Base-by-base conservation (phyloP, 768 basidiomycete species). In the Hemileccinum impolitum region DNA sequence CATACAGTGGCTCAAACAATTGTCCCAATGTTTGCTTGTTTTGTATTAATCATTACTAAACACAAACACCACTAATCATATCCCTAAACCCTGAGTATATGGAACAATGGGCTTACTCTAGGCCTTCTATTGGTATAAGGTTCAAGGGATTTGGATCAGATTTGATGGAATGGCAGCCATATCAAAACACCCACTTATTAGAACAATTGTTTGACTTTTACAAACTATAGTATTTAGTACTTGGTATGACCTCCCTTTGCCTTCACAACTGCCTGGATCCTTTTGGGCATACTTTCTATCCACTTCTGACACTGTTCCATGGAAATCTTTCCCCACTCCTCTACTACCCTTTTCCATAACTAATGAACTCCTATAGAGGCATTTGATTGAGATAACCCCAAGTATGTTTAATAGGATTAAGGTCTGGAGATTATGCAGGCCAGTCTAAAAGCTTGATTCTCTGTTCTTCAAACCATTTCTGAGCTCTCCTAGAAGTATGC, bases 241-340 rank as follows among this genome's bases (percentile, higher is more conserved):
- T 28, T 39, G 21, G n/a, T 47, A 47, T 47, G n/a, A 15, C 38
- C 31, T 40, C 30, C 19, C 2, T 39, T 30, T 7, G 28, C 28
- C 28, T 28, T 48, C 4, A 47, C n/a, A 21, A 39, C 31, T 40
- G 38, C 31, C 15, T 47, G 1, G 18, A 47, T 12, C 31, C 31
- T 47, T 19, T 35, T 49, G 28, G 41, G 19, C 19, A 49, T 49
- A 18, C 30, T 43, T 23, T 49, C 35, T 43, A 47, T 47, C 30
- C 21, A 34, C 3, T 25, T 34, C 21, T 47, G 46, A 42, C 18
- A 19, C 30, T 31, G 6, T 17, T 30, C 41, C 26, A 10, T 11
- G 18, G n/a, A 31, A 30, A 18, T 42, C 5, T 7, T 42, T 7
- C 11, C 18, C 41, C 17, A 42, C 10, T 42, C 17, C 19, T 11